Conservation (phyloP, 2,329 filamentous ascomycete genomes). For the Karstenula rhodostoma region DNA sequence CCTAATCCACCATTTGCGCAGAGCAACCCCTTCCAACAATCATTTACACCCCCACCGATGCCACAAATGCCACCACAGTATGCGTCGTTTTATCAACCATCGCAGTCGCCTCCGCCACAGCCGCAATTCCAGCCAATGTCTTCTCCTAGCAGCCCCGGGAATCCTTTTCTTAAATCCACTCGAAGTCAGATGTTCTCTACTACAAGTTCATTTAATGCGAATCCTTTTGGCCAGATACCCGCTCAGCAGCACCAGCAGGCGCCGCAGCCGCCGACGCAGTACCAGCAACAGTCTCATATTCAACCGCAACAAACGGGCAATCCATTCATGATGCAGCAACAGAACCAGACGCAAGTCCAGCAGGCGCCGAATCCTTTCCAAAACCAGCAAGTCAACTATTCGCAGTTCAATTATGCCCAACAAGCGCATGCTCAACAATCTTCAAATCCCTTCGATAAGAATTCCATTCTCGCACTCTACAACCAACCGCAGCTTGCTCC, state of each 20-base stretch:
- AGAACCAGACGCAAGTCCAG: conserved; percentile 44
- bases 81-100: conserved; percentile 37
- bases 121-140: conserved; percentile 49
- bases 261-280: conserved; percentile 29
- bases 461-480: conserved; percentile 79
- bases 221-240: conserved; percentile 48
- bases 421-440: conserved; percentile 33
- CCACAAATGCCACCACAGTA: conserved; percentile 52
- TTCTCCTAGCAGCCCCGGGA: conserved; percentile 48
- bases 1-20: conserved; percentile 49
- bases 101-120: conserved; percentile 31
- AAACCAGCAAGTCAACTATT: conserved; percentile 29
- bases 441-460: conserved; percentile 67
- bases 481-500: conserved; percentile 66
- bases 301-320: conserved; percentile 27
- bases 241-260: conserved; percentile 36
- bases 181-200: conserved; percentile 54
- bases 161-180: conserved; percentile 55
- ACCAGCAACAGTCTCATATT: conserved; percentile 29
- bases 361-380: conserved; percentile 71
- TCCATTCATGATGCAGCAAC: conserved; percentile 65
- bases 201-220: conserved; percentile 33
- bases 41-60: conserved; percentile 52
- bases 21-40: conserved; percentile 52
- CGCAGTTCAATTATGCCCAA: conserved; percentile 26